Conservation (phyloP, 2,329 filamentous ascomycete species). For the Colletotrichum salicis region DNA sequence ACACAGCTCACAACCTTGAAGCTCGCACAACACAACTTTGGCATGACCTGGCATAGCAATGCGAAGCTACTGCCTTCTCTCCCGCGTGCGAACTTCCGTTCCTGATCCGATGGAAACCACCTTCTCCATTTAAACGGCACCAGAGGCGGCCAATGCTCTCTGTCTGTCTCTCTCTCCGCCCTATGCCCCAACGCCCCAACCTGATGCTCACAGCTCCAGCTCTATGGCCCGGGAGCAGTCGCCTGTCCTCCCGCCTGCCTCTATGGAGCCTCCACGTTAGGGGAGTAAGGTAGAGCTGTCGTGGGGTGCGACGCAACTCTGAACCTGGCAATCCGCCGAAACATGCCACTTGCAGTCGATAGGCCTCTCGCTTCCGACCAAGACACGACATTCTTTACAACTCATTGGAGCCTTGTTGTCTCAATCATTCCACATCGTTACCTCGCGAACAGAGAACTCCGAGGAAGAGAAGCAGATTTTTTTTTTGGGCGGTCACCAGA, state of each 20-base stretch:
- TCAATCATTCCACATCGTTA: conserved; percentile 29
- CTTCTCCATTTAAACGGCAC: conserved; percentile 19
- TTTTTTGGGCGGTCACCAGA: conserved; percentile 14
- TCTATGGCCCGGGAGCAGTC: conserved; percentile 12
- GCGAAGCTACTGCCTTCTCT: conserved; percentile 24
- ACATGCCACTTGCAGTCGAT: conserved; percentile 29
- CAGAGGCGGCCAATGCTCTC: conserved; percentile 26
- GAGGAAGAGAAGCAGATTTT: neutral
- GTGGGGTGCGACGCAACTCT: conserved; percentile 27
- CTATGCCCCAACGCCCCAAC: conserved; percentile 1
- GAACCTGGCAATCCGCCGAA: conserved; percentile 27
- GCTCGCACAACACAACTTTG: conserved; percentile 14
- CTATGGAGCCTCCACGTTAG: conserved; percentile 20
- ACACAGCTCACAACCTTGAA: conserved; percentile 23
- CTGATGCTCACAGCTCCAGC: neutral
- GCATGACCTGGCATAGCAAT: conserved; percentile 9
- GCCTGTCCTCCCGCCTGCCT: conserved; percentile 12
- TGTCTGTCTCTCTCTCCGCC: neutral
- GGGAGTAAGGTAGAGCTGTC: conserved; percentile 19
- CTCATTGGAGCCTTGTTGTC: conserved; percentile 10
- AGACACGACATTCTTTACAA: conserved; percentile 21
- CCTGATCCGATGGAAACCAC: conserved; percentile 22
- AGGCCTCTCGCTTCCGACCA: conserved; percentile 23
- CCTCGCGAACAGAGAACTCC: conserved; percentile 16
- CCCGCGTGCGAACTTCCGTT: conserved; percentile 22